Conservation (phyloP, 2,329 filamentous ascomycete genomes). For the Pleochaeta shiraiana region DNA sequence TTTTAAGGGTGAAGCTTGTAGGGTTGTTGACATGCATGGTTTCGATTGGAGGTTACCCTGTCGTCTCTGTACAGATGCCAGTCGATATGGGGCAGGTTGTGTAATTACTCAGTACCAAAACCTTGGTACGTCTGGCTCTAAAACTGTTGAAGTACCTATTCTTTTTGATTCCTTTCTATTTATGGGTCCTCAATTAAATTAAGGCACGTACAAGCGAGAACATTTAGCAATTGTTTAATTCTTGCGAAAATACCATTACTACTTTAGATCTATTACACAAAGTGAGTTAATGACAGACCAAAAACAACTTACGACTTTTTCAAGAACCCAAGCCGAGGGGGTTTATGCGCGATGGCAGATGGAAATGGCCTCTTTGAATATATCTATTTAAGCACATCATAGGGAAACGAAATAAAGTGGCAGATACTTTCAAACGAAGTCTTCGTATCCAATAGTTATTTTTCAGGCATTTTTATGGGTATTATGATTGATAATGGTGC, state of each 20-base stretch:
- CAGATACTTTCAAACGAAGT: not conserved
- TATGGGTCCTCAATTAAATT: not conserved
- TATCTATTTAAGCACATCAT: not conserved
- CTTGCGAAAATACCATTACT: not conserved
- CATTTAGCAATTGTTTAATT: not conserved
- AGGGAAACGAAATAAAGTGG: not conserved
- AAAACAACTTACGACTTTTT: not conserved
- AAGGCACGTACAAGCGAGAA: not conserved
- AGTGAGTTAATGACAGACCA: not conserved
- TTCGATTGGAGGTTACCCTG: not conserved
- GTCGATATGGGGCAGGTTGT: not conserved
- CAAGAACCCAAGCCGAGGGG: not conserved
- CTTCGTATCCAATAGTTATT: no score
- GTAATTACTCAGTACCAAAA: not conserved
- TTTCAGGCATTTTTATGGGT: not conserved
- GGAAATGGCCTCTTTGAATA: not conserved
- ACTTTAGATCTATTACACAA: not conserved
- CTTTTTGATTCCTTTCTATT: not conserved
- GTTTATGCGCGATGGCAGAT: not conserved
- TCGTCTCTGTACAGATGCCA: not conserved
- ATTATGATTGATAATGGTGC: not conserved
- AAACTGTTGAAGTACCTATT: not conserved
- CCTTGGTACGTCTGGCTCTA: no score
- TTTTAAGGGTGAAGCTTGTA: not conserved
- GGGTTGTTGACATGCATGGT: not conserved